Percentiles rank a stretch among this genome's conserved stretches.
Conservation (phyloP, 2,329 filamentous ascomycete genomes). For the Alternaria arbusti region DNA sequence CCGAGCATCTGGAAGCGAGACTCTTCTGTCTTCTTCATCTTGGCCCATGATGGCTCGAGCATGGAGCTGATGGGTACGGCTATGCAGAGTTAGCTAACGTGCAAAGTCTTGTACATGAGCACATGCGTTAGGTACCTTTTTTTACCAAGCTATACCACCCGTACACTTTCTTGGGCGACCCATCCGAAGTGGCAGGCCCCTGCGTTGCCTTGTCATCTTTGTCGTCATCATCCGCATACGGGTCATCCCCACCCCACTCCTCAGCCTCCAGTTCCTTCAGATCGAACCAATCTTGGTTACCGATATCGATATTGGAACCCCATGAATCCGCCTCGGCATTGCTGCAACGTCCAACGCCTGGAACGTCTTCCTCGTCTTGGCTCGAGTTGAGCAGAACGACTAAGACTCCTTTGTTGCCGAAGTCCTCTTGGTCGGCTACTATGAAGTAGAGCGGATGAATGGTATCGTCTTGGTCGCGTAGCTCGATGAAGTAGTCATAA, state of each 20-base stretch:
- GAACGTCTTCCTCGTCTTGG: background rate
- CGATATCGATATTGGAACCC: constrained; percentile 1
- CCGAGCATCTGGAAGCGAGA: constrained; percentile 2
- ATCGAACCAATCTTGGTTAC: constrained; percentile 6
- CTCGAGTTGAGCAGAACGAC: constrained; percentile 3
- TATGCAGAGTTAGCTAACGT: background rate
- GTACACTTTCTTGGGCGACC: background rate
- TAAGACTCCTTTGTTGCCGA: background rate
- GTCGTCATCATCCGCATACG: background rate
- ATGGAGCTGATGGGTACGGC: constrained; percentile 1
- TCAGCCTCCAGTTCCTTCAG: background rate
- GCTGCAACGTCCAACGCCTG: background rate
- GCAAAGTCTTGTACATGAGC: background rate
- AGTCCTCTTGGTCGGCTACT: constrained; percentile 1
- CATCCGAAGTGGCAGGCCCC: background rate
- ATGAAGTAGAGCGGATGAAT: constrained; percentile 6
- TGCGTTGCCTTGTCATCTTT: background rate
- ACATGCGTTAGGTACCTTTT: background rate
- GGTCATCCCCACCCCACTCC: background rate
- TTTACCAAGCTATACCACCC: constrained; percentile 1
- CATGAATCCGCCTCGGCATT: constrained; percentile 1
- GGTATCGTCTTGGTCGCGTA: constrained; percentile 1
- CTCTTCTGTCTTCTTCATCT: background rate
- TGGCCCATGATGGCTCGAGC: background rate
- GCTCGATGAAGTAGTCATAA: background rate